Evolutionary conservation across 257 asterid species (phyloP).

Genomic region (Primulina huaijiensis): DNA sequence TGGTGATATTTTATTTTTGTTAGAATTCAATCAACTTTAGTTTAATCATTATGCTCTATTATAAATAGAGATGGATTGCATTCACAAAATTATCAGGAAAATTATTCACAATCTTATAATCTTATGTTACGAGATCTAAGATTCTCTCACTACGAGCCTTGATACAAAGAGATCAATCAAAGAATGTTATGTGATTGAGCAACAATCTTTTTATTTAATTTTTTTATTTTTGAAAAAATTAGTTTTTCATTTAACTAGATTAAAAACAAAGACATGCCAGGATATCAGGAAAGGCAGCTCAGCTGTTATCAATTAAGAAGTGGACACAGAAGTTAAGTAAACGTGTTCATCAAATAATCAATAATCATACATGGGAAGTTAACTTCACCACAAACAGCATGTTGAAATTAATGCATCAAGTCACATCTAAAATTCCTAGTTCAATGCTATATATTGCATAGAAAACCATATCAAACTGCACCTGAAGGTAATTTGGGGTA

Average conservation of each 20-base stretch:
- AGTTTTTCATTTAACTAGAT: too few relatives aligned
- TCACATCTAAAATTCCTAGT: background rate
- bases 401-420: conserved; percentile 5
- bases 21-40: too few relatives aligned
- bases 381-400: background rate
- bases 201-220: background rate
- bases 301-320: too few relatives aligned
- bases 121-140: too few relatives aligned
- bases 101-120: too few relatives aligned
- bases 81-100: too few relatives aligned
- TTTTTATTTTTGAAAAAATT: too few relatives aligned
- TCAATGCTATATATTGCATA: background rate
- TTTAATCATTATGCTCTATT: too few relatives aligned
- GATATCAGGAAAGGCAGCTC: background rate
- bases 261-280: background rate
- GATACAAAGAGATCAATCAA: too few relatives aligned
- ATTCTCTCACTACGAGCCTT: too few relatives aligned
- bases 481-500: background rate
- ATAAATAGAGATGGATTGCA: too few relatives aligned
- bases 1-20: too few relatives aligned
- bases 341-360: conserved; percentile 5
- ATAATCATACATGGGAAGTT: background rate
- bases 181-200: background rate
- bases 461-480: background rate
- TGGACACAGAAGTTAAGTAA: background rate